A percentile compares a stretch with the other conserved stretches of the same genome.
These are phyloP conservation scores for Neostapfia colusana DNA, from an alignment of 176 grass and related monocot species.

Conservation along the genomic window DNA sequence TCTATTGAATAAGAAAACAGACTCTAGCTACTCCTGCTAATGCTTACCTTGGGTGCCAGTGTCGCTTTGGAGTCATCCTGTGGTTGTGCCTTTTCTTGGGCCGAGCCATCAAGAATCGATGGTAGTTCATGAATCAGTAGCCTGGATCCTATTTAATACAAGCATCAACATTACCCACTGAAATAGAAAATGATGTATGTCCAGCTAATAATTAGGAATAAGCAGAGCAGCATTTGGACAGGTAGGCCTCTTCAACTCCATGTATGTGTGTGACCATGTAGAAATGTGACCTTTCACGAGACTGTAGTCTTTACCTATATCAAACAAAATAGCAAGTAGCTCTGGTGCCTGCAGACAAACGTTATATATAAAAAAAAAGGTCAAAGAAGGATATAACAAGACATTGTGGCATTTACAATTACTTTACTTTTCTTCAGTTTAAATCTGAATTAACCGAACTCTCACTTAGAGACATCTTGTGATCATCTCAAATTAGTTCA, in stretches of 20 bases:
- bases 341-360: conserved; percentile 73
- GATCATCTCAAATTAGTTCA: background rate
- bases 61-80: conserved; percentile 90
- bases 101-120: conserved; percentile 76
- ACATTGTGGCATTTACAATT: background rate
- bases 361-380: conserved; percentile 24
- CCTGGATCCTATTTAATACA: conserved; percentile 60
- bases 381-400: conserved; percentile 22
- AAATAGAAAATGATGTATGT: background rate
- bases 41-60: conserved; percentile 71
- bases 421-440: background rate
- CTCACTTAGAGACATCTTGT: background rate
- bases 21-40: background rate
- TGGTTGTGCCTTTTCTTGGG: conserved; percentile 69
- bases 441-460: conserved; percentile 25
- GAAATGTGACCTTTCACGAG: conserved; percentile 10
- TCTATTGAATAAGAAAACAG: background rate
- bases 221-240: background rate
- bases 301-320: conserved; percentile 63
- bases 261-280: background rate
- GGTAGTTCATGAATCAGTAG: conserved; percentile 76
- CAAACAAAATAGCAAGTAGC: conserved; percentile 71
- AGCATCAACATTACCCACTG: conserved; percentile 16
- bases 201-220: background rate
- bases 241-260: background rate